Percentiles rank a stretch among this genome's conserved stretches.
phyloP scores from a whole-genome alignment of 2,329 filamentous ascomycete genomes.

The Phyllosticta citrichinensis region DNA sequence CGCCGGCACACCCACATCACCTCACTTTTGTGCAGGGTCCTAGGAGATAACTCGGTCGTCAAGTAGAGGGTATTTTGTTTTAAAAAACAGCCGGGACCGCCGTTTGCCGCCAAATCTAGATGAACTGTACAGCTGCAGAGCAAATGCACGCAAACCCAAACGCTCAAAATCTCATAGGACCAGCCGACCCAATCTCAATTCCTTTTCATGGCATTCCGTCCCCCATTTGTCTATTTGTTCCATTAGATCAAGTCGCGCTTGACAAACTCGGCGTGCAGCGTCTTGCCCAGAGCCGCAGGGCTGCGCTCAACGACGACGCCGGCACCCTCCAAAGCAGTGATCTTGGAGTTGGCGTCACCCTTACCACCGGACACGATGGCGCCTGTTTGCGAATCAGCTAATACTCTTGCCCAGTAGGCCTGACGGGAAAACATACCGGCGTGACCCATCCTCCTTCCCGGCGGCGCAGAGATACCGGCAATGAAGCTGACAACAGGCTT shows the following conservation, averaged over 20 bases:
- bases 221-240: background rate
- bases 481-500: conserved; percentile 99
- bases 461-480: conserved; percentile 93
- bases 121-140: conserved; percentile 10
- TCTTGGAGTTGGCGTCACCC: conserved; percentile 97
- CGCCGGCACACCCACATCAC: background rate
- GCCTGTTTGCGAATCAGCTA: conserved; percentile 23
- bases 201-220: background rate
- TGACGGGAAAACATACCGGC: conserved; percentile 49
- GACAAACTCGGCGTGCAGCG: conserved; percentile 89
- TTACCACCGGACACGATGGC: conserved; percentile 97
- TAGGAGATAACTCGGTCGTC: background rate
- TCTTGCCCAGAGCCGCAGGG: conserved; percentile 84
- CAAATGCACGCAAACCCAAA: conserved; percentile 10
- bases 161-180: conserved; percentile 4
- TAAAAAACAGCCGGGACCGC: conserved; percentile 5
- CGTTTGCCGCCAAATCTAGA: conserved; percentile 10
- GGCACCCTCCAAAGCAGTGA: conserved; percentile 81
- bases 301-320: conserved; percentile 95
- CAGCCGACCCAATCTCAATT: background rate
- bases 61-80: conserved; percentile 5
- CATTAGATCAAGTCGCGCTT: conserved; percentile 82
- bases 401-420: background rate
- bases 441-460: conserved; percentile 96
- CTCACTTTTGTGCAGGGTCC: background rate